phyloP scores from a whole-genome alignment of 108 stramenopile species.

The Conticribra weissflogii region DNA sequence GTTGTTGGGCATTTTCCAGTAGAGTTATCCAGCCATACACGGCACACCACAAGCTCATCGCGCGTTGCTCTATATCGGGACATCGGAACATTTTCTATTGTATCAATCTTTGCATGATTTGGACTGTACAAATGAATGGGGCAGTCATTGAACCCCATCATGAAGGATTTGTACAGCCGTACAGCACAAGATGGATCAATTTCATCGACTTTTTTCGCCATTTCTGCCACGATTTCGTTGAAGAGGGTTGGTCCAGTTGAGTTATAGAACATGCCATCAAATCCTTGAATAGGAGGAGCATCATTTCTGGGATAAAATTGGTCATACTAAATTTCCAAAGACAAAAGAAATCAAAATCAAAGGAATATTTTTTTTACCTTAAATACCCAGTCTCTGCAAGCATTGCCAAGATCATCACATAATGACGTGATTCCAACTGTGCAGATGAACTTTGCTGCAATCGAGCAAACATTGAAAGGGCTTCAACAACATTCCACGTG shows the following conservation, averaged over 20 bases:
- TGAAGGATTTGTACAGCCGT: slow-evolving; percentile 59
- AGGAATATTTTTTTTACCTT: slow-evolving; percentile 6
- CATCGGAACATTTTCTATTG: slow-evolving; percentile 34
- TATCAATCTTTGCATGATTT: no score
- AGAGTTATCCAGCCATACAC: slow-evolving; percentile 55
- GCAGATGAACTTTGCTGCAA: not conserved
- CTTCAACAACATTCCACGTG: not conserved
- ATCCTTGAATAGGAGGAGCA: slow-evolving; percentile 42
- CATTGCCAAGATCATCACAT: slow-evolving; percentile 54
- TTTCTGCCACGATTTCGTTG: slow-evolving; percentile 56
- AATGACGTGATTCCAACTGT: slow-evolving; percentile 4
- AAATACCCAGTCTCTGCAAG: slow-evolving; percentile 68
- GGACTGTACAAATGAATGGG: not conserved
- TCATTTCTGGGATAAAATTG: slow-evolving; percentile 2
- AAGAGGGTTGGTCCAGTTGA: slow-evolving; percentile 55
- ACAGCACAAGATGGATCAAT: slow-evolving; percentile 56
- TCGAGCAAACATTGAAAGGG: slow-evolving; percentile 1
- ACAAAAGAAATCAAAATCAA: not conserved
- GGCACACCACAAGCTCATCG: slow-evolving; percentile 51
- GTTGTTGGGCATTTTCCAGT: slow-evolving; percentile 62
- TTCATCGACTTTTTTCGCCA: slow-evolving; percentile 65
- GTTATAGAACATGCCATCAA: no score
- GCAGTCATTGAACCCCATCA: slow-evolving; percentile 28
- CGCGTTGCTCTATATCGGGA: slow-evolving; percentile 31
- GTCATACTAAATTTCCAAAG: not conserved